Evolutionary conservation across 2,329 filamentous ascomycete species (phyloP).

Genomic region (Ceratocystis cacaofunesta): DNA sequence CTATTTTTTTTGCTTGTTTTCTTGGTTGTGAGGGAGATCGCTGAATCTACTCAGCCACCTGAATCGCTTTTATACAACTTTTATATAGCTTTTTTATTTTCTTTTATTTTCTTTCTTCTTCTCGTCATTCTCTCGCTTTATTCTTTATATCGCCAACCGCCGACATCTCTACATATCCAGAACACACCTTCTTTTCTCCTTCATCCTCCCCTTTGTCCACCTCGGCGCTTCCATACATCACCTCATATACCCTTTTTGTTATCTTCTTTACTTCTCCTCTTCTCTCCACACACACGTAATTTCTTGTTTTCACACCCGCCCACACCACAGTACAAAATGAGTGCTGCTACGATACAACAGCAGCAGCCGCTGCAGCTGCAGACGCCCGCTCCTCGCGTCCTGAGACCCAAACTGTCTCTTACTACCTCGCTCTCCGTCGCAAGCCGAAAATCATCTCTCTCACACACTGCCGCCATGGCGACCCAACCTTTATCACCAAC

Average conservation of each 20-base stretch:
- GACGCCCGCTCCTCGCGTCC: background rate
- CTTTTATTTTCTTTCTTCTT: background rate
- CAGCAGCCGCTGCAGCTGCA: background rate
- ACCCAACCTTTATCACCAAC: slow-evolving; percentile 45
- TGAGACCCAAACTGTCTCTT: slow-evolving; percentile 24
- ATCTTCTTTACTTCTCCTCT: background rate
- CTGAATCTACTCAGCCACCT: background rate
- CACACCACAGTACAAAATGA: slow-evolving; percentile 9
- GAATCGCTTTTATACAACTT: background rate
- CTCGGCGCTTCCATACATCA: background rate
- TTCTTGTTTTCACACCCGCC: background rate
- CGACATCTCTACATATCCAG: too few species aligned
- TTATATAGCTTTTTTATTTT: slow-evolving; percentile 3
- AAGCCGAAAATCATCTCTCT: slow-evolving; percentile 16
- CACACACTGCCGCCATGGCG: slow-evolving; percentile 30
- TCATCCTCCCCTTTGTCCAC: background rate
- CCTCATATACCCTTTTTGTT: background rate
- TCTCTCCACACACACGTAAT: background rate
- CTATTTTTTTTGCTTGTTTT: slow-evolving; percentile 1
- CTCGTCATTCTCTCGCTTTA: background rate
- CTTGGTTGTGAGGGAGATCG: background rate
- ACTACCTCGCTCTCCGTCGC: slow-evolving; percentile 29
- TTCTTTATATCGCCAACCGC: background rate
- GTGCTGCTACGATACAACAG: slow-evolving; percentile 7
- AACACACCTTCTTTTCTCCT: too few species aligned